Conservation (phyloP, 768 basidiomycete species). For the Macrolepiota fuliginosa region DNA sequence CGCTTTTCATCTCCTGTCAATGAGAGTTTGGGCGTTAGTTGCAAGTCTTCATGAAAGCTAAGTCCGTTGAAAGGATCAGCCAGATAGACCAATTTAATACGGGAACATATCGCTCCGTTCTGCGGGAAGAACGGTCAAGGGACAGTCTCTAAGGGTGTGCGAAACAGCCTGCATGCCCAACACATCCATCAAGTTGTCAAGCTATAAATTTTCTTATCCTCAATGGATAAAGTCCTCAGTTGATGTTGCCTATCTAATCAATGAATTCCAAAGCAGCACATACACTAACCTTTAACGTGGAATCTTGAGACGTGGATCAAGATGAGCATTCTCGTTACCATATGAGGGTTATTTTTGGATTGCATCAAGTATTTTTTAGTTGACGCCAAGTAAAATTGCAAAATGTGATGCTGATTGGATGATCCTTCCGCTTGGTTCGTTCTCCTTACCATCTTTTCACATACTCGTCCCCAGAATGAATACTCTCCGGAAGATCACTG, state of each 20-base stretch:
- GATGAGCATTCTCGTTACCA: neutral
- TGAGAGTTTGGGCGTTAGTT: neutral
- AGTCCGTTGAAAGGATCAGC: too few relatives aligned
- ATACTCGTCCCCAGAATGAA: slow-evolving; percentile 1
- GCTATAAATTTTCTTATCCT: neutral
- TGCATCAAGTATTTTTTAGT: neutral
- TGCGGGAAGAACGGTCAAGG: too few relatives aligned
- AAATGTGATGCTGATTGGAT: neutral
- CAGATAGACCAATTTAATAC: too few relatives aligned
- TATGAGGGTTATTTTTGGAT: neutral
- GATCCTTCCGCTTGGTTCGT: neutral
- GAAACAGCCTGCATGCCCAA: neutral
- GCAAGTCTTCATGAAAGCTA: neutral
- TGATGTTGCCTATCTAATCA: neutral
- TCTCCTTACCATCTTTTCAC: neutral
- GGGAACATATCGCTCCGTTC: too few relatives aligned
- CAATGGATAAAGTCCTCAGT: neutral
- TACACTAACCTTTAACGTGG: neutral
- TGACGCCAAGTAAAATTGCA: slow-evolving; percentile 1
- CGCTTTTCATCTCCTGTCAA: neutral
- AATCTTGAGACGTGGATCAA: neutral
- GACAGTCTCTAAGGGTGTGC: too few relatives aligned
- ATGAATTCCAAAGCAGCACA: neutral
- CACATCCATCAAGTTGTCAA: neutral
- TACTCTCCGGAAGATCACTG: neutral